phyloP scores from a whole-genome alignment of 331 rosid genomes.

The Rhamnella rubrinervis region DNA sequence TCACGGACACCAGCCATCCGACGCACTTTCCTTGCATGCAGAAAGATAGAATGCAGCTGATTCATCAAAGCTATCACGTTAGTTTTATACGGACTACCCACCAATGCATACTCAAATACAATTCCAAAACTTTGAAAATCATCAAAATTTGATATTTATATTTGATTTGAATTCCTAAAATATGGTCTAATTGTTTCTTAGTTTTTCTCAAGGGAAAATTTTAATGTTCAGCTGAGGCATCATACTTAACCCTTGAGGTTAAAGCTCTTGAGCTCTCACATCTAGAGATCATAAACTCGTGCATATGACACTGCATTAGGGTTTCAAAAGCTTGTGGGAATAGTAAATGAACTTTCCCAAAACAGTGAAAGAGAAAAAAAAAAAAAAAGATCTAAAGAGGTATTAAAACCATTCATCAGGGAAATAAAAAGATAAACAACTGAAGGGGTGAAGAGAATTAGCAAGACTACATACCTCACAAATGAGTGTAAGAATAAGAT shows the following conservation, averaged over 20 bases:
- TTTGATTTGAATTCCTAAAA: not conserved
- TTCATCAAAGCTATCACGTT: slow-evolving; percentile 21
- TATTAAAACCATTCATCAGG: not conserved
- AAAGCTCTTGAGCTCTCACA: no score
- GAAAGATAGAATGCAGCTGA: slow-evolving; percentile 89
- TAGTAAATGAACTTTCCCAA: no score
- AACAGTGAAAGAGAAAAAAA: no score
- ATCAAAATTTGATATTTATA: not conserved
- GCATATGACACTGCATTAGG: no score
- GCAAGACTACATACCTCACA: slow-evolving; percentile 64
- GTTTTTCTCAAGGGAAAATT: no score
- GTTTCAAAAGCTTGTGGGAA: no score
- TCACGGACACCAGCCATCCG: slow-evolving; percentile 77
- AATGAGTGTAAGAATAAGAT: slow-evolving; percentile 89
- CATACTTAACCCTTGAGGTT: no score
- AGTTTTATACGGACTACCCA: slow-evolving; percentile 11
- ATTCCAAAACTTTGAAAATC: slow-evolving; percentile 1
- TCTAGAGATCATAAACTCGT: no score
- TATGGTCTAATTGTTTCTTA: no score
- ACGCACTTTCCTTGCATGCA: slow-evolving; percentile 73
- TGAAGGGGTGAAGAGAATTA: not conserved
- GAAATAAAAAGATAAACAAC: not conserved
- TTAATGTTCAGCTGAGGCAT: no score
- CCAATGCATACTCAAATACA: not conserved
- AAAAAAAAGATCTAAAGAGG: no score